Evolutionary conservation across 768 basidiomycete species (phyloP).

Genomic region (Rhizopogon salebrosus): DNA sequence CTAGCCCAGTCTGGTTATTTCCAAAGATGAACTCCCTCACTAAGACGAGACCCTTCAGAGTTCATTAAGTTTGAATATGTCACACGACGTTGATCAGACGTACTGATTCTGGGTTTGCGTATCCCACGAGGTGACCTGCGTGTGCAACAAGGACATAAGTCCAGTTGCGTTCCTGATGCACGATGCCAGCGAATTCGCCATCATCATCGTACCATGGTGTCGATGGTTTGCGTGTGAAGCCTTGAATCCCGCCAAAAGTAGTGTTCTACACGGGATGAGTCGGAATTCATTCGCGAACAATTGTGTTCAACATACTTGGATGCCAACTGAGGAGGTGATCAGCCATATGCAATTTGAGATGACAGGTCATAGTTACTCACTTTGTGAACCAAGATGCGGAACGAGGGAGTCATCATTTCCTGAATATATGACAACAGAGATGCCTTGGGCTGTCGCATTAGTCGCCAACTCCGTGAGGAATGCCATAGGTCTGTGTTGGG

Average conservation of each 20-base stretch:
- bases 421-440: slow-evolving; percentile 57
- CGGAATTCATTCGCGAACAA: slow-evolving; percentile 3
- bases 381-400: slow-evolving; percentile 58
- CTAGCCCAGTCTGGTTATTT: slow-evolving; percentile 52
- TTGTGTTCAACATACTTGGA: slow-evolving; percentile 36
- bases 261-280: slow-evolving; percentile 46
- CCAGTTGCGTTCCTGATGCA: slow-evolving; percentile 70
- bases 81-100: slow-evolving; percentile 27
- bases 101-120: slow-evolving; percentile 40
- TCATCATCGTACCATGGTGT: slow-evolving; percentile 63
- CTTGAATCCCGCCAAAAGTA: slow-evolving; percentile 73
- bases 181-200: slow-evolving; percentile 58
- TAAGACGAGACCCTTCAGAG: slow-evolving; percentile 51
- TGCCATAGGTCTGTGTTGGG: slow-evolving; percentile 45
- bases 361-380: slow-evolving; percentile 27
- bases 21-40: slow-evolving; percentile 66
- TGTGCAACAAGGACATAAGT: slow-evolving; percentile 33
- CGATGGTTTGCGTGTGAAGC: slow-evolving; percentile 63
- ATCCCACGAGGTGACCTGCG: slow-evolving; percentile 37
- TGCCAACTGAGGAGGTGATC: slow-evolving; percentile 39
- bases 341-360: not conserved
- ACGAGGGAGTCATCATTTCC: slow-evolving; percentile 68
- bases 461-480: slow-evolving; percentile 64
- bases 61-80: not conserved
- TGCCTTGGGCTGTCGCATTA: slow-evolving; percentile 47